A percentile compares a stretch with the other conserved stretches of the same genome.
phyloP scores from a whole-genome alignment of 495 filamentous ascomycete genomes.

The Bathelium albidoporum region DNA sequence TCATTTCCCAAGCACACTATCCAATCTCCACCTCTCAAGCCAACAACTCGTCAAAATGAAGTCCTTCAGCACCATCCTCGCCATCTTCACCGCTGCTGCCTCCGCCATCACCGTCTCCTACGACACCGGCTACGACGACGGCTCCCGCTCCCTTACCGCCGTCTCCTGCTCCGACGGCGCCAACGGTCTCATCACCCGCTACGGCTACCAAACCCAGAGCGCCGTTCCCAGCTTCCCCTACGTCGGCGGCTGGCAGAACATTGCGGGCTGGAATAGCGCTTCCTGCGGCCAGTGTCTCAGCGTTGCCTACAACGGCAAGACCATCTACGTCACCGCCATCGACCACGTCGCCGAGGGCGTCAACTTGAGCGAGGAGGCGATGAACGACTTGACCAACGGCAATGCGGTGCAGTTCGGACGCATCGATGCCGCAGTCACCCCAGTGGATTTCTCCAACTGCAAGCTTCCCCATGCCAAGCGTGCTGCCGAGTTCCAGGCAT shows the following conservation, averaged over 20 bases:
- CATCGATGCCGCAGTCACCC: constrained; percentile 36
- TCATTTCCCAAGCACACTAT: constrained; percentile 2
- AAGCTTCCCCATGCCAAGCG: not conserved
- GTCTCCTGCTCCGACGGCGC: constrained; percentile 49
- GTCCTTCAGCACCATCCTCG: constrained; percentile 7
- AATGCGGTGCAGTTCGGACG: constrained; percentile 46
- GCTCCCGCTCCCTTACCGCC: constrained; percentile 32
- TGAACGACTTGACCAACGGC: constrained; percentile 55
- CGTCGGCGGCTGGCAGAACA: constrained; percentile 53
- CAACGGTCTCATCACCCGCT: constrained; percentile 46
- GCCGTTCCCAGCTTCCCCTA: constrained; percentile 44
- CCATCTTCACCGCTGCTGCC: constrained; percentile 2
- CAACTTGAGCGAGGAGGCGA: constrained; percentile 53
- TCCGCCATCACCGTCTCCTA: constrained; percentile 38
- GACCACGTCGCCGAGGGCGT: constrained; percentile 52
- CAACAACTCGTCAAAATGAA: constrained; percentile 22
- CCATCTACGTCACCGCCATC: constrained; percentile 56
- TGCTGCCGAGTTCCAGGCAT: not conserved
- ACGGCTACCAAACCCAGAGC: constrained; percentile 38
- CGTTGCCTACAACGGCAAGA: constrained; percentile 48
- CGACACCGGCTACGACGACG: constrained; percentile 49
- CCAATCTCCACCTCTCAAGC: constrained; percentile 12
- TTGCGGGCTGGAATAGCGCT: constrained; percentile 47
- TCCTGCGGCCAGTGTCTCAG: constrained; percentile 63
- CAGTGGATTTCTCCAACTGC: not conserved